phyloP scores from a whole-genome alignment of 129 eudicot species.

The Centaurea solstitialis region DNA sequence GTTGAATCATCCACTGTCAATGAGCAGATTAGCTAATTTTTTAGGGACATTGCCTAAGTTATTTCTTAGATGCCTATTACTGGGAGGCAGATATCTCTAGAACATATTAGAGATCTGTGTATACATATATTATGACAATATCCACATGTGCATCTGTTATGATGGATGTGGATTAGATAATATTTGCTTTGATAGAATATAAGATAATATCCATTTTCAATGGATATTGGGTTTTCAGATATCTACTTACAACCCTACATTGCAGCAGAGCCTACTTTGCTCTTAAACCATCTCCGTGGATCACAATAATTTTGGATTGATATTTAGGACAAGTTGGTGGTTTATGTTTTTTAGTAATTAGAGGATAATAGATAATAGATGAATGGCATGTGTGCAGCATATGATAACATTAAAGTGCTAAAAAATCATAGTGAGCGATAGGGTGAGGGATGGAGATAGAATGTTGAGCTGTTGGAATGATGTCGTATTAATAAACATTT shows the following conservation, averaged over 20 bases:
- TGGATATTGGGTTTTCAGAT: not conserved
- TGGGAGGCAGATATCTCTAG: not conserved
- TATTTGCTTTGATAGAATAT: not conserved
- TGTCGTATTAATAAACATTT: not conserved
- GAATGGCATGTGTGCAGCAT: not conserved
- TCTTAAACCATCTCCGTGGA: not conserved
- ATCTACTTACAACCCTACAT: not conserved
- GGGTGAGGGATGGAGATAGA: not conserved
- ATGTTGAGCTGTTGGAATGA: not conserved
- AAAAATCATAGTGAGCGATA: not conserved
- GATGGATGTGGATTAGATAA: not conserved
- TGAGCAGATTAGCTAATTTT: not conserved
- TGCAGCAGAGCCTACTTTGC: not conserved
- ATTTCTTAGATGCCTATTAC: not conserved
- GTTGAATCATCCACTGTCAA: not conserved
- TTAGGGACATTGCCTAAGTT: not conserved
- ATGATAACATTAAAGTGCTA: not conserved
- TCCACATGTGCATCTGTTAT: not conserved
- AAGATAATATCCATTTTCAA: not conserved
- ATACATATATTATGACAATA: not conserved
- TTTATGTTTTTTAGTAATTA: not conserved
- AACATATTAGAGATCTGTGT: not conserved
- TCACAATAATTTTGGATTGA: not conserved
- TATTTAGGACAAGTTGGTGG: not conserved
- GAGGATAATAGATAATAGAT: not conserved